These are phyloP conservation scores for Leccinum solheimii DNA, from an alignment of 1,284 basidiomycete species.

Conservation along the genomic window DNA sequence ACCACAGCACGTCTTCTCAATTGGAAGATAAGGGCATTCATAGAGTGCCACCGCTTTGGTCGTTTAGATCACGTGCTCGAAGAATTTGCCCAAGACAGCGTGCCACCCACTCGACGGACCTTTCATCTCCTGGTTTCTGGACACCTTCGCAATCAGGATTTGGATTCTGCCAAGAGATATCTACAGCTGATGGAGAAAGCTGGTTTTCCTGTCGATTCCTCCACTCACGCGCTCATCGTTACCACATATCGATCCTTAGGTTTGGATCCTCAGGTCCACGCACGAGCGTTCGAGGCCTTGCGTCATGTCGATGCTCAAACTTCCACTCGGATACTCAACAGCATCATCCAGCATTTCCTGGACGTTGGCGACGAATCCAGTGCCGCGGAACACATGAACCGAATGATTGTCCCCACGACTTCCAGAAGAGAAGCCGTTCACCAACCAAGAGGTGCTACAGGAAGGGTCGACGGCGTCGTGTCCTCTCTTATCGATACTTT, in stretches of 20 bases:
- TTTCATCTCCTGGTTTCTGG: slow-evolving; percentile 66
- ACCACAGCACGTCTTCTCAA: slow-evolving; percentile 60
- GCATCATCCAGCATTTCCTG: slow-evolving; percentile 58
- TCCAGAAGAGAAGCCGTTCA: slow-evolving; percentile 13
- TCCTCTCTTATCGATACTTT: slow-evolving; percentile 12
- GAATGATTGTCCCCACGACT: slow-evolving; percentile 50
- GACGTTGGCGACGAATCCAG: slow-evolving; percentile 53
- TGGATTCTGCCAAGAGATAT: slow-evolving; percentile 51
- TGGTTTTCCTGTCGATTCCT: slow-evolving; percentile 52
- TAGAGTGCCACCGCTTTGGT: slow-evolving; percentile 52
- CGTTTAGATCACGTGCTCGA: slow-evolving; percentile 46
- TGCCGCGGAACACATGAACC: slow-evolving; percentile 47
- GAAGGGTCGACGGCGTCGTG: slow-evolving; percentile 34
- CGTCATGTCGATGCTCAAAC: slow-evolving; percentile 38
- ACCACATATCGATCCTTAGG: slow-evolving; percentile 62
- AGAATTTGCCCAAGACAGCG: slow-evolving; percentile 47
- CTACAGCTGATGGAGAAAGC: slow-evolving; percentile 56
- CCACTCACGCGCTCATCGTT: slow-evolving; percentile 60
- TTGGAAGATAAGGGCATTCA: slow-evolving; percentile 61
- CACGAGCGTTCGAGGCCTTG: slow-evolving; percentile 51
- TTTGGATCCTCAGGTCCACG: slow-evolving; percentile 52
- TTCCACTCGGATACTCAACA: slow-evolving; percentile 59
- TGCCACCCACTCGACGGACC: slow-evolving; percentile 57
- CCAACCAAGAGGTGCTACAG: slow-evolving; percentile 37
- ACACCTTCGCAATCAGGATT: slow-evolving; percentile 65